These are phyloP conservation scores for Trichomonascus vanleenenianus DNA, from an alignment of 805 yeast species.

Conservation along the genomic window DNA sequence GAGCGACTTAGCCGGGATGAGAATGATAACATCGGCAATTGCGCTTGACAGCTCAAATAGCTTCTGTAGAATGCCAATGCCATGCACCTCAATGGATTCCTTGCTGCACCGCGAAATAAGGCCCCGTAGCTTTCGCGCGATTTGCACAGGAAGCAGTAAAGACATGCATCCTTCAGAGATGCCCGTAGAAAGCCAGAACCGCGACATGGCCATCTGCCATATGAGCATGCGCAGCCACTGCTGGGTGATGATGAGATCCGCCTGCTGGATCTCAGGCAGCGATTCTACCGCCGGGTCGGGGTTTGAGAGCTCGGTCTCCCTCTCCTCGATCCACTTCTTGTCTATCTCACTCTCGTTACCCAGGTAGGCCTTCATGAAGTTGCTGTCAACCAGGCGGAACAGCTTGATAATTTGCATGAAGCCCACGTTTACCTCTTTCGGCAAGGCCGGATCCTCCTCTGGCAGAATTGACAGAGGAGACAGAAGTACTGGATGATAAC, in stretches of 20 bases:
- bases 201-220: constrained; percentile 15
- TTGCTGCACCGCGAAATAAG: constrained; percentile 4
- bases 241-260: constrained; percentile 12
- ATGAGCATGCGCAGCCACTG: constrained; percentile 14
- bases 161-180: constrained; percentile 9
- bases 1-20: constrained; percentile 6
- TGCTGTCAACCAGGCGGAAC: constrained; percentile 11
- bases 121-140: constrained; percentile 6
- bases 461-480: constrained; percentile 5
- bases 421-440: constrained; percentile 8
- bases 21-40: constrained; percentile 10
- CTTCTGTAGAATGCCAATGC: constrained; percentile 7
- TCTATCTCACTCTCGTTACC: background rate
- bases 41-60: constrained; percentile 9
- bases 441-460: constrained; percentile 6
- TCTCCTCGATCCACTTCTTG: constrained; percentile 10
- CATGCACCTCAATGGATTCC: constrained; percentile 10
- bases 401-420: constrained; percentile 13
- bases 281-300: constrained; percentile 1
- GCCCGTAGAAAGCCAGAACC: constrained; percentile 5
- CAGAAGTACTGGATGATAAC: constrained; percentile 7
- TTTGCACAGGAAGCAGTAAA: constrained; percentile 10
- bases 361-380: constrained; percentile 11
- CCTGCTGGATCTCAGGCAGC: constrained; percentile 13
- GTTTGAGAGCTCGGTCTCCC: constrained; percentile 6